phyloP scores from a whole-genome alignment of 768 basidiomycete genomes.

The Panus rudis region DNA sequence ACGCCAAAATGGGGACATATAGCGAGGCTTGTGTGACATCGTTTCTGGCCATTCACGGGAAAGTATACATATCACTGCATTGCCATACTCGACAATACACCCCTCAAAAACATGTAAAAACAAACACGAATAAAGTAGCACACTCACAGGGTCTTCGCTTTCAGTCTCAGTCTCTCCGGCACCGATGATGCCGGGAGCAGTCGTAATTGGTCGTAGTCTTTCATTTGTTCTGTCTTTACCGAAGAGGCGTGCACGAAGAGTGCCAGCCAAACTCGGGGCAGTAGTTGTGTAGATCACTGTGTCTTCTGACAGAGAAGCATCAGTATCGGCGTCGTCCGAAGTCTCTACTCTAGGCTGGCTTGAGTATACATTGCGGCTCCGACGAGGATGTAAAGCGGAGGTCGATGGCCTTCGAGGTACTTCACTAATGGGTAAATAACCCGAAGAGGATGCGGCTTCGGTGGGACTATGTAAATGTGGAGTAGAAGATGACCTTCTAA shows the following conservation, averaged over 20 bases:
- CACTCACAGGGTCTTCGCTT: conserved; percentile 64
- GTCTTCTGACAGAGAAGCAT: conserved; percentile 7
- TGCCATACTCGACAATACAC: neutral
- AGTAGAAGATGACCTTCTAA: conserved; percentile 8
- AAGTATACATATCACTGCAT: no score
- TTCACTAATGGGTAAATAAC: no score
- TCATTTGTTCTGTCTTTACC: conserved; percentile 15
- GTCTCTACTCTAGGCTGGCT: conserved; percentile 2
- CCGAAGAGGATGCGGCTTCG: neutral
- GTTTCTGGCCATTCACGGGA: no score
- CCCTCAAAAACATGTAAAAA: neutral
- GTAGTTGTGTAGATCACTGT: conserved; percentile 8
- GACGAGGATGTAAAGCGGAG: conserved; percentile 2
- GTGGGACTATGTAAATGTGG: conserved; percentile 11
- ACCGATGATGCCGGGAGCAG: conserved; percentile 48
- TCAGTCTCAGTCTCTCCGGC: conserved; percentile 80
- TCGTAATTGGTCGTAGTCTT: conserved; percentile 42
- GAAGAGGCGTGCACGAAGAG: conserved; percentile 14
- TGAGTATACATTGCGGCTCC: neutral
- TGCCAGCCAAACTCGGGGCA: conserved; percentile 8
- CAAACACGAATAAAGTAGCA: neutral
- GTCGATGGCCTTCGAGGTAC: conserved; percentile 7
- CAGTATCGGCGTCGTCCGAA: conserved; percentile 3
- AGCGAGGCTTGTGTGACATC: no score
- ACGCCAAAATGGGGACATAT: neutral